phyloP scores from a whole-genome alignment of 2,329 filamentous ascomycete genomes.

The Cladophialophora immunda region DNA sequence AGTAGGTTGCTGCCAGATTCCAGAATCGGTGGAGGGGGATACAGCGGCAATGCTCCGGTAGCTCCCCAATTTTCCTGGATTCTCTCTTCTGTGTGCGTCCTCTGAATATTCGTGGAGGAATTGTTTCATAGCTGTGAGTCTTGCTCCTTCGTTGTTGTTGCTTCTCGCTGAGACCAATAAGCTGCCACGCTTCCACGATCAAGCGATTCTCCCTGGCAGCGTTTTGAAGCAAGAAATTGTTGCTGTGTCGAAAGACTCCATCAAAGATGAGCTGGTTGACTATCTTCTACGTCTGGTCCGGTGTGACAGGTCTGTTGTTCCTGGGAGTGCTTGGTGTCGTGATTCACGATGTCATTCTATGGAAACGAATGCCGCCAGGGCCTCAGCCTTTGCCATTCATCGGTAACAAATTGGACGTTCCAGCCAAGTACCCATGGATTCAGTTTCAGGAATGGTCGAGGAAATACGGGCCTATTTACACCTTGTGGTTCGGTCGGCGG shows the following conservation, averaged over 20 bases:
- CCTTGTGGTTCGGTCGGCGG: constrained; percentile 37
- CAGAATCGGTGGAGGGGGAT: constrained; percentile 5
- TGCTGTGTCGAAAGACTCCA: neutral
- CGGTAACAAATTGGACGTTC: constrained; percentile 45
- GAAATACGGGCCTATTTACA: constrained; percentile 48
- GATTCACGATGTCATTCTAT: constrained; percentile 37
- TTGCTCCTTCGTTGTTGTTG: neutral
- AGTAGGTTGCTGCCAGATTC: neutral
- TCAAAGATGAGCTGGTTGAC: constrained; percentile 29
- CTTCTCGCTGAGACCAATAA: neutral
- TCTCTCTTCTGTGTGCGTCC: neutral
- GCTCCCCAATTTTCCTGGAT: neutral
- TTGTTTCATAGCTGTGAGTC: neutral
- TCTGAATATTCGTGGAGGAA: neutral
- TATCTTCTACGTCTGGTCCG: constrained; percentile 31
- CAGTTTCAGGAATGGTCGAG: constrained; percentile 48
- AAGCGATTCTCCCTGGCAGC: neutral
- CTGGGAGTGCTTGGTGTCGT: constrained; percentile 28
- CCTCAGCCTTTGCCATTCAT: constrained; percentile 45
- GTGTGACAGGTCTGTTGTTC: constrained; percentile 25
- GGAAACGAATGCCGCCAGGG: constrained; percentile 42
- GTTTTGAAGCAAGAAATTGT: neutral
- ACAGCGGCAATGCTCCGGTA: constrained; percentile 10
- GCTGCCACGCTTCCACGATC: neutral
- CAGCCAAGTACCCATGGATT: constrained; percentile 42